A percentile compares a stretch with the other conserved stretches of the same genome.
Conservation (phyloP, 176 grass and related monocot genomes). For the Phragmites australis region DNA sequence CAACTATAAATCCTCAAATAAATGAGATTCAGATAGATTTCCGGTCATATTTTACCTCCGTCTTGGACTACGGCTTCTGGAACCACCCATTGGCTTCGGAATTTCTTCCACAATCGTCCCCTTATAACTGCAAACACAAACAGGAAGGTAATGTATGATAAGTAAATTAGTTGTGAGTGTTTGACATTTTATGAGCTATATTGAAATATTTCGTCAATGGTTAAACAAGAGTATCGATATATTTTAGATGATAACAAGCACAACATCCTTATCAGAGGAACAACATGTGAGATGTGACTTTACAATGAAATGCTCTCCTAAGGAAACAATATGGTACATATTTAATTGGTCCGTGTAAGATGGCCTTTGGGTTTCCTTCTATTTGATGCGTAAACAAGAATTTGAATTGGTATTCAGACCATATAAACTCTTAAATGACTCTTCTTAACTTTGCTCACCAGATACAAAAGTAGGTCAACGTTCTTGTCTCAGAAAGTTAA, state of each 20-base stretch:
- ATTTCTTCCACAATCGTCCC: conserved; percentile 72
- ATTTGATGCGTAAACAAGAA: conserved; percentile 10
- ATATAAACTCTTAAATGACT: conserved; percentile 8
- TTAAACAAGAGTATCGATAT: conserved; percentile 16
- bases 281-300: too few species aligned
- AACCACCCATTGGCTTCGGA: conserved; percentile 48
- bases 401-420: not conserved
- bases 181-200: not conserved
- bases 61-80: conserved; percentile 67
- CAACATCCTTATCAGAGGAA: not conserved
- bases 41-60: conserved; percentile 41
- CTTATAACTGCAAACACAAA: conserved; percentile 48
- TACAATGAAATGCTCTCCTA: not conserved
- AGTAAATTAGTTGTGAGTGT: not conserved
- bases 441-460: not conserved
- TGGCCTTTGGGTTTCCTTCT: not conserved
- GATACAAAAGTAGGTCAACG: not conserved
- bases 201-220: not conserved
- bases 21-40: not conserved
- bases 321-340: not conserved
- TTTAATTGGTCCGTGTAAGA: not conserved
- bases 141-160: not conserved
- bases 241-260: not conserved
- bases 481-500: not conserved
- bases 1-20: not conserved